Evolutionary conservation across 306 rosid genomes (phyloP), one percentile per base, ranked within the genome.

Genomic region (Bauhinia variegata): DNA sequence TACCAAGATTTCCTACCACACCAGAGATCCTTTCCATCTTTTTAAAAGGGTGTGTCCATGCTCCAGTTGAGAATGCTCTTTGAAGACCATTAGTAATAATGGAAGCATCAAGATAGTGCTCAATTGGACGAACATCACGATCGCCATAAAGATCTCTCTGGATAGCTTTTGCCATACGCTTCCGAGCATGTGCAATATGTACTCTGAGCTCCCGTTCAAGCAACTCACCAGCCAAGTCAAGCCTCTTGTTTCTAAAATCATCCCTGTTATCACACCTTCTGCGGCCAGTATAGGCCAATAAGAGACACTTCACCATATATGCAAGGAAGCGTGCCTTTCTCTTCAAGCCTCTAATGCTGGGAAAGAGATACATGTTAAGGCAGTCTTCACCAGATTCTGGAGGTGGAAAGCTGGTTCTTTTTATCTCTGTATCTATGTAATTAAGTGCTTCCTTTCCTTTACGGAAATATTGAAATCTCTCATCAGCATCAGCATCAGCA

Each of bases 51-150:
- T 95, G 99, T n/a, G 89, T 70, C 99, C 99, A 95, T 11, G 97
- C 96, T 53, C 99, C 97, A 7, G 97, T 95, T 33, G 99, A 95
- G 78, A 95, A 95, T 60, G 99, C 99, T 71, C 99, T 75, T 48
- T 92, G 85, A 46, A 95, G 88, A 77, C 97, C 99, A 64, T 88
- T 95, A 43, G 99, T 86, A 44, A 95, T 86, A 59, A 95, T 86
- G 43, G 99, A 88, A 42, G 99, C 95, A 64, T 95, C 99, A 7
- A 95, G 79, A 77, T 95, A 95, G 73, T 85, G 82, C 62, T 95
- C 99, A 70, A 88, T 75, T 2, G 82, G 90, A 1, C 82, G 90
- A 30, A 95, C 79, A 0, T 58, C 76, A 31, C 86, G 85, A 28
- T 90, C 97, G 49, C 87, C 95, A 34, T 87, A 83, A 14, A 90